These are phyloP conservation scores for Colletotrichum aenigma DNA, from an alignment of 2,329 filamentous ascomycete species.

Conservation along the genomic window DNA sequence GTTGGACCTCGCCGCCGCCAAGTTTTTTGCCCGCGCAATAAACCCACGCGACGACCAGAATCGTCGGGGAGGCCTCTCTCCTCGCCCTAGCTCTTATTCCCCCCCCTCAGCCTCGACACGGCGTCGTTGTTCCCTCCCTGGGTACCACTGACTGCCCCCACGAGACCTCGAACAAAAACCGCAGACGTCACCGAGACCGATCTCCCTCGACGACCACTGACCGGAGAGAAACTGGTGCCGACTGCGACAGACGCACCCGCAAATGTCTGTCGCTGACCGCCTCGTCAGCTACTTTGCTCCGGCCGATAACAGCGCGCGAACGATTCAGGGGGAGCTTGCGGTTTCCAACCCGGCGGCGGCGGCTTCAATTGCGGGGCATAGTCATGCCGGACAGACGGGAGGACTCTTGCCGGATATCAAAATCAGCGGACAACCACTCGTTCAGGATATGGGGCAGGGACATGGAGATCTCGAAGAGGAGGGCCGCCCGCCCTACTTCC, in stretches of 20 bases:
- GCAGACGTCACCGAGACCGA: conserved; percentile 22
- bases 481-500: conserved; percentile 47
- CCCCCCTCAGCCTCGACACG: not conserved
- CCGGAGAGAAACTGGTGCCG: conserved; percentile 1
- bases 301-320: conserved; percentile 31
- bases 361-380: conserved; percentile 37
- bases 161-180: not conserved
- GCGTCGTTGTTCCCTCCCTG: not conserved
- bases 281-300: conserved; percentile 56
- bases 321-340: conserved; percentile 2
- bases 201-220: conserved; percentile 28
- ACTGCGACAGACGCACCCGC: conserved; percentile 10
- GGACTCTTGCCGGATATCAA: conserved; percentile 31
- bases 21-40: conserved; percentile 12
- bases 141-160: not conserved
- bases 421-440: conserved; percentile 12
- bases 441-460: conserved; percentile 14
- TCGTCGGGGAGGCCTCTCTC: conserved; percentile 8
- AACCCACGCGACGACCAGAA: conserved; percentile 2
- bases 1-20: conserved; percentile 18
- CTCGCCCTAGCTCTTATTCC: not conserved
- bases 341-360: conserved; percentile 30
- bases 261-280: conserved; percentile 62
- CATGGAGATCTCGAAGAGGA: conserved; percentile 44
- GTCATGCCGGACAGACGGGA: conserved; percentile 31